phyloP scores from a whole-genome alignment of 495 filamentous ascomycete species.

The Evernia prunastri region DNA sequence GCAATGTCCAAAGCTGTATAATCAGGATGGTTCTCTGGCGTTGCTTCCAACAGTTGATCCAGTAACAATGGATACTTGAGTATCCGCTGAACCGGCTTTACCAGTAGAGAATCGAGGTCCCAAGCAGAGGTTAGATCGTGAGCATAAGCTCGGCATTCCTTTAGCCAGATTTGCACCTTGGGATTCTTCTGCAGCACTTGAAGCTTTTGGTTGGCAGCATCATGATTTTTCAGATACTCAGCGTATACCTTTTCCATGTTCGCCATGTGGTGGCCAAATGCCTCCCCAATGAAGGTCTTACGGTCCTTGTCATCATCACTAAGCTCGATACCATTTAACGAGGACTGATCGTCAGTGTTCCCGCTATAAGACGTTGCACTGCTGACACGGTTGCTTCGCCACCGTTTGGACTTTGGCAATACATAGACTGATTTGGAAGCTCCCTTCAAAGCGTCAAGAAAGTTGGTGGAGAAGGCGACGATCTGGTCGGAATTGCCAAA shows the following conservation, averaged over 20 bases:
- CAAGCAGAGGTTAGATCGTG: conserved; percentile 86
- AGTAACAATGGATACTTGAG: conserved; percentile 87
- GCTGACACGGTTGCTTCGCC: conserved; percentile 48
- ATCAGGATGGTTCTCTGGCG: conserved; percentile 78
- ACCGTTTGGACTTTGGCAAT: conserved; percentile 51
- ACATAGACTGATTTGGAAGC: conserved; percentile 69
- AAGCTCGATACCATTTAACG: conserved; percentile 35
- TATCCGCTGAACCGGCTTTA: conserved; percentile 91
- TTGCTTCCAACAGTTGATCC: conserved; percentile 66
- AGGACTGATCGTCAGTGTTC: conserved; percentile 33
- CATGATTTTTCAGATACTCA: conserved; percentile 79
- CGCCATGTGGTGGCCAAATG: conserved; percentile 64
- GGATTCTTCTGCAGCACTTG: conserved; percentile 62
- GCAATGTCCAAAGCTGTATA: conserved; percentile 58
- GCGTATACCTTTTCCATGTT: conserved; percentile 81
- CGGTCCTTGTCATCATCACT: conserved; percentile 67
- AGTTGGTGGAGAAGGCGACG: conserved; percentile 69
- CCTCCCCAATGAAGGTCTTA: conserved; percentile 68
- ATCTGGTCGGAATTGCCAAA: conserved; percentile 89
- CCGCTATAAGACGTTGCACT: conserved; percentile 42
- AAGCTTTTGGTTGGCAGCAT: conserved; percentile 73
- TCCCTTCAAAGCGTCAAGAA: conserved; percentile 70
- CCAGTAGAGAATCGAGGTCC: conserved; percentile 86
- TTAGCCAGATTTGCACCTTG: conserved; percentile 81
- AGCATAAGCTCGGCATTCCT: conserved; percentile 82